Percentiles rank a stretch among this genome's conserved stretches.
Evolutionary conservation across 2,329 filamentous ascomycete species (phyloP).

Genomic region (Botrytis hyacinthi): DNA sequence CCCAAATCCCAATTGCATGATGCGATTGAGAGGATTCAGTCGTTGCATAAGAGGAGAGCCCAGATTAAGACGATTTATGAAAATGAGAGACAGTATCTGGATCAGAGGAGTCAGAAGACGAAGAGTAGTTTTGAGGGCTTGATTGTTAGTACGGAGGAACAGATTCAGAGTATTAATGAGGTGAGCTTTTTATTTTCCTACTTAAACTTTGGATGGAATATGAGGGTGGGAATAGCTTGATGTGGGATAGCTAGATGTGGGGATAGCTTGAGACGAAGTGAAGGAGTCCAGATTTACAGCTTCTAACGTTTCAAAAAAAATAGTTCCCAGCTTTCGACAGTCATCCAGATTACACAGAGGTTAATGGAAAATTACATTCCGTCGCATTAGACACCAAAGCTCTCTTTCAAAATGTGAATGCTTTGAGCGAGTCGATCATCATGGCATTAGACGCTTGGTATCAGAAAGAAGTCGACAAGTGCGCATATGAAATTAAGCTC

Average conservation of each 20-base stretch:
- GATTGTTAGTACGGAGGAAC: slow-evolving; percentile 22
- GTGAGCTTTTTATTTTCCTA: not conserved
- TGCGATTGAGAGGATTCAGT: slow-evolving; percentile 19
- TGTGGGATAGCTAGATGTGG: not conserved
- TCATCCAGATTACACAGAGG: slow-evolving; percentile 22
- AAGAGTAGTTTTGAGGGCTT: slow-evolving; percentile 20
- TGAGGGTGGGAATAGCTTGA: not conserved
- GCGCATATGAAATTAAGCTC: slow-evolving; percentile 18
- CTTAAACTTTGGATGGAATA: not conserved
- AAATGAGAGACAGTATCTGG: slow-evolving; percentile 18
- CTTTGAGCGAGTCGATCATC: slow-evolving; percentile 19
- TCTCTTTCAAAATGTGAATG: slow-evolving; percentile 20
- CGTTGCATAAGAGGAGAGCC: slow-evolving; percentile 13
- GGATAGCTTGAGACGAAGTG: not conserved
- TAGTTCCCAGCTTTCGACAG: slow-evolving; percentile 22
- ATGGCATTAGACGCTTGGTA: slow-evolving; percentile 20
- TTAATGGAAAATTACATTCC: slow-evolving; percentile 19
- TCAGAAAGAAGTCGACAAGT: slow-evolving; percentile 18
- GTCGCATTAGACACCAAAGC: slow-evolving; percentile 18
- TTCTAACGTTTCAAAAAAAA: not conserved
- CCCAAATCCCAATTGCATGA: slow-evolving; percentile 19
- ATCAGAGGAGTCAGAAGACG: slow-evolving; percentile 20
- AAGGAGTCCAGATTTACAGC: not conserved
- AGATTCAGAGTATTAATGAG: slow-evolving; percentile 23
- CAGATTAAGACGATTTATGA: slow-evolving; percentile 20